Evolutionary conservation across 2,329 filamentous ascomycete genomes (phyloP).

Genomic region (Epichloe amarillans): DNA sequence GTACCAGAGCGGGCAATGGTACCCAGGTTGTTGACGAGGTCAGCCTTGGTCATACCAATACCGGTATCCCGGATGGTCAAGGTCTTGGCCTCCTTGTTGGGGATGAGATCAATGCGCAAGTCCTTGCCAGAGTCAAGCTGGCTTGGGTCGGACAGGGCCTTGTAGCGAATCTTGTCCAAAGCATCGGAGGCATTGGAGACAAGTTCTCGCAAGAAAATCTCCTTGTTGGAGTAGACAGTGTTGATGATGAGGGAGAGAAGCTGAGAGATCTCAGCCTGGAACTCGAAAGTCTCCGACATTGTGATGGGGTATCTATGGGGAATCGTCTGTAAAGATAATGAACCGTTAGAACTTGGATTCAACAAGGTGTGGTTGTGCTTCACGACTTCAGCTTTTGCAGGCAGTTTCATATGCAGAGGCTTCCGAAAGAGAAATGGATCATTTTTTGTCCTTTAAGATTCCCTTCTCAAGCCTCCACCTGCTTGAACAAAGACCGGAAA

Average conservation of each 20-base stretch:
- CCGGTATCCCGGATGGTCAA: slow-evolving; percentile 93
- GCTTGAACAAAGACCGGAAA: background rate
- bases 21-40: slow-evolving; percentile 99
- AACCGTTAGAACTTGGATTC: background rate
- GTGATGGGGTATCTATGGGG: slow-evolving; percentile 34
- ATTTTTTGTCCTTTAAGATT: background rate
- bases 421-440: background rate
- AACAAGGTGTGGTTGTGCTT: background rate
- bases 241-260: slow-evolving; percentile 99
- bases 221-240: slow-evolving; percentile 99
- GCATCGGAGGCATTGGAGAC: slow-evolving; percentile 99
- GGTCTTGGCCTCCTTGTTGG: slow-evolving; percentile 94
- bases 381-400: background rate
- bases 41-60: slow-evolving; percentile 99
- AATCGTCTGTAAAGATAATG: slow-evolving; percentile 9
- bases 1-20: slow-evolving; percentile 98
- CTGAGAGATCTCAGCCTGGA: slow-evolving; percentile 99
- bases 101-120: slow-evolving; percentile 97
- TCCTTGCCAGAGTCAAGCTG: slow-evolving; percentile 98
- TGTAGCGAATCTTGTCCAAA: slow-evolving; percentile 99
- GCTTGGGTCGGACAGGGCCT: slow-evolving; percentile 89
- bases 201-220: slow-evolving; percentile 97
- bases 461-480: background rate
- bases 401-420: background rate
- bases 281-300: slow-evolving; percentile 99